Conservation (phyloP, 495 filamentous ascomycete species). For the Penicillium turbatum region DNA sequence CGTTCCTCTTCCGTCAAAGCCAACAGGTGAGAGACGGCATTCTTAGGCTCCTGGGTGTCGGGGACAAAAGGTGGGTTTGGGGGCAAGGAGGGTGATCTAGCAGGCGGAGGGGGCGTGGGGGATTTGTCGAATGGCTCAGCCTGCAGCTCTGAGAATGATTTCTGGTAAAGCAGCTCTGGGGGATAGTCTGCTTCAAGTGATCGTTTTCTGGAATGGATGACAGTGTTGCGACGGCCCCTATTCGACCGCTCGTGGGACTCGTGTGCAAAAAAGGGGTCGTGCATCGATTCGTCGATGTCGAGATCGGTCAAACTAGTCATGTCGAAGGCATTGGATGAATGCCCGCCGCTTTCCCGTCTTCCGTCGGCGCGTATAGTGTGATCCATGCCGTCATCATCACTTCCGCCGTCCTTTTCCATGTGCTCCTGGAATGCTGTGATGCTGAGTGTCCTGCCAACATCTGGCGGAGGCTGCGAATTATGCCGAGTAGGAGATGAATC, state of each 20-base stretch:
- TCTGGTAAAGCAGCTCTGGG: conserved; percentile 37
- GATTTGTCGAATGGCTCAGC: conserved; percentile 43
- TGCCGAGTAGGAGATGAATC: conserved; percentile 42
- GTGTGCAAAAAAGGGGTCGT: conserved; percentile 32
- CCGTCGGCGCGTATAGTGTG: conserved; percentile 22
- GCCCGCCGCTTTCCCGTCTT: conserved; percentile 25
- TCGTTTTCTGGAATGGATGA: conserved; percentile 32
- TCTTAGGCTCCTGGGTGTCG: conserved; percentile 16
- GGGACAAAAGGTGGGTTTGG: conserved; percentile 11
- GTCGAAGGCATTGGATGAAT: conserved; percentile 33
- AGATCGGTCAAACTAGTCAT: conserved; percentile 35
- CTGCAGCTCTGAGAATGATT: conserved; percentile 41
- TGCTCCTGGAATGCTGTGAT: conserved; percentile 21
- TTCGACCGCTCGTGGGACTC: not conserved
- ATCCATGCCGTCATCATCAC: conserved; percentile 19
- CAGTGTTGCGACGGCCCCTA: conserved; percentile 19
- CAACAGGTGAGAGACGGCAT: conserved; percentile 31
- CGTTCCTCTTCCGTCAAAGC: conserved; percentile 43
- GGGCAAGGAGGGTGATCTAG: conserved; percentile 22
- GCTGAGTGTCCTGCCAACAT: conserved; percentile 20
- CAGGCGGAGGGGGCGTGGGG: conserved; percentile 23
- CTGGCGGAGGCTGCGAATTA: conserved; percentile 30
- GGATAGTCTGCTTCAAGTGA: conserved; percentile 41
- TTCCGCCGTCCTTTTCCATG: conserved; percentile 24
- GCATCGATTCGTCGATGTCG: conserved; percentile 30